Evolutionary conservation across 768 basidiomycete species (phyloP).

Genomic region (Kwoniella pini): DNA sequence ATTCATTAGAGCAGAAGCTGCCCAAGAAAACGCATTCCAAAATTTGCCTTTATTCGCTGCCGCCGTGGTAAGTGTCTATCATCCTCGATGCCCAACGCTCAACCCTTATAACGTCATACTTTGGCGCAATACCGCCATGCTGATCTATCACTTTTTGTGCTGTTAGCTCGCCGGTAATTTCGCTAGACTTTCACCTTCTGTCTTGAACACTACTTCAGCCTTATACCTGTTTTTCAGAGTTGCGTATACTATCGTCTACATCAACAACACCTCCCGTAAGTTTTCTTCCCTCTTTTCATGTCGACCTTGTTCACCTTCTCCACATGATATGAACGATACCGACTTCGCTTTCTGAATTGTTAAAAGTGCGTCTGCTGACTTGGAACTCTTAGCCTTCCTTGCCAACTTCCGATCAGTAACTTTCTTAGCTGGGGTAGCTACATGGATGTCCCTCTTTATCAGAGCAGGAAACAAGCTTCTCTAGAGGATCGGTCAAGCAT

Average conservation of each 20-base stretch:
- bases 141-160: not conserved
- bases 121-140: not conserved
- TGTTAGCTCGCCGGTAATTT: constrained; percentile 44
- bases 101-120: not conserved
- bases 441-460: constrained; percentile 43
- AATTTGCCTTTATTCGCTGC: constrained; percentile 39
- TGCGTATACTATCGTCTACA: constrained; percentile 40
- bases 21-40: constrained; percentile 39
- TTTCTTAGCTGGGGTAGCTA: constrained; percentile 31
- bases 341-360: too few species aligned
- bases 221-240: constrained; percentile 35
- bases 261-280: constrained; percentile 39
- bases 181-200: constrained; percentile 30
- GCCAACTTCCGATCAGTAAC: constrained; percentile 27
- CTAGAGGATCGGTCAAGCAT: not conserved
- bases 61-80: constrained; percentile 31
- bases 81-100: not conserved
- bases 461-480: constrained; percentile 41
- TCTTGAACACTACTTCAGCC: constrained; percentile 36
- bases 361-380: too few species aligned
- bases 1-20: constrained; percentile 41
- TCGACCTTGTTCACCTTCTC: too few species aligned
- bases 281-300: too few species aligned
- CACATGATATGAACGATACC: too few species aligned
- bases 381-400: constrained; percentile 1